A percentile compares a stretch with the other conserved stretches of the same genome.
Conservation (phyloP, 495 filamentous ascomycete species). For the Penicillium arizonense region DNA sequence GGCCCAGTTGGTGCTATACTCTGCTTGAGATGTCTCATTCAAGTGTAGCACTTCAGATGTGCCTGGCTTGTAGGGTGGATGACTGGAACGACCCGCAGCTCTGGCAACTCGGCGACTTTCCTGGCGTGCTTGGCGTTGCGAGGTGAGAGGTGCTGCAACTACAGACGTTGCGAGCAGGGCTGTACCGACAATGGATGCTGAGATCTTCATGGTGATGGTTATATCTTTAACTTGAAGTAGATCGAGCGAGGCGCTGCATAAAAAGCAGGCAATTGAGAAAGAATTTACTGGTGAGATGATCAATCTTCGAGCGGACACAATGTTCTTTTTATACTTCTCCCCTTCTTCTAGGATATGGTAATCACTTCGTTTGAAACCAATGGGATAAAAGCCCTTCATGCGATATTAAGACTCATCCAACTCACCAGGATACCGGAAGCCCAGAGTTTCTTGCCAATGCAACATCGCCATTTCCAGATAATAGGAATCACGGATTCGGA, state of each 20-base stretch:
- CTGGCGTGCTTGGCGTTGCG: slow-evolving; percentile 4
- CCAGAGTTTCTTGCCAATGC: too few relatives aligned
- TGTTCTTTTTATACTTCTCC: too few relatives aligned
- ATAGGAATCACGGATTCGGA: too few relatives aligned
- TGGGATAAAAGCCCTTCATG: too few relatives aligned
- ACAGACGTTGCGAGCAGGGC: slow-evolving; percentile 23
- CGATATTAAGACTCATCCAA: too few relatives aligned
- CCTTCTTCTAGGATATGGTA: too few relatives aligned
- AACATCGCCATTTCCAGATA: too few relatives aligned
- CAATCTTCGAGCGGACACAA: too few relatives aligned
- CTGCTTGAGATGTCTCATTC: slow-evolving; percentile 27
- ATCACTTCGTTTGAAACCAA: too few relatives aligned
- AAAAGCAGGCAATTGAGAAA: too few relatives aligned
- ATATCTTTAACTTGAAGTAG: slow-evolving; percentile 1
- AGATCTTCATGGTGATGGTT: slow-evolving; percentile 30
- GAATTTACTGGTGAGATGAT: too few relatives aligned
- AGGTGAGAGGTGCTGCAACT: slow-evolving; percentile 27
- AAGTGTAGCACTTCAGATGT: slow-evolving; percentile 21
- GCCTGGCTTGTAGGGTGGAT: slow-evolving; percentile 16
- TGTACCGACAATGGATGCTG: slow-evolving; percentile 13
- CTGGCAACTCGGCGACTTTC: slow-evolving; percentile 14
- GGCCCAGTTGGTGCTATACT: slow-evolving; percentile 54
- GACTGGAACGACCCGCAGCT: background rate
- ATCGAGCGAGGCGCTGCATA: background rate
- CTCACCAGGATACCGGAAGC: too few relatives aligned